These are phyloP conservation scores for Chenopodium quinoa DNA, from an alignment of 148 eudicot species.

Conservation along the genomic window DNA sequence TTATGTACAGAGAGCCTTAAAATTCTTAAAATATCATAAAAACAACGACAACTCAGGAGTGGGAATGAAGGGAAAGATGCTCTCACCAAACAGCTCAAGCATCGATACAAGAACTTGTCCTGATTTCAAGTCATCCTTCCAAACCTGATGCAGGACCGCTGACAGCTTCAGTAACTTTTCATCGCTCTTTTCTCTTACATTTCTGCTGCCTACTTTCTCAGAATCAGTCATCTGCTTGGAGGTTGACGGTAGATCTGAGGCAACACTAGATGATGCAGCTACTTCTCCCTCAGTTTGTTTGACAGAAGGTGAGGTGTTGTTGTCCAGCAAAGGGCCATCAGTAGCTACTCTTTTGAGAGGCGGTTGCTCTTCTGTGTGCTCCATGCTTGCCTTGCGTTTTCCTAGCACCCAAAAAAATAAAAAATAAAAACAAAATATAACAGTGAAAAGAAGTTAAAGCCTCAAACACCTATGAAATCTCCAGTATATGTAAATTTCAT, in stretches of 20 bases:
- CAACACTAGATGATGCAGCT: slow-evolving; percentile 20
- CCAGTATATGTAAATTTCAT: background rate
- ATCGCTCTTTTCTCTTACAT: slow-evolving; percentile 20
- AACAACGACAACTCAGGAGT: slow-evolving; percentile 55
- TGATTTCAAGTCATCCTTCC: slow-evolving; percentile 72
- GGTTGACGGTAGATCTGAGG: slow-evolving; percentile 33
- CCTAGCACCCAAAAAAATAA: slow-evolving; percentile 25
- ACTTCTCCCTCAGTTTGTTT: slow-evolving; percentile 20
- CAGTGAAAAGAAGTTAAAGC: background rate
- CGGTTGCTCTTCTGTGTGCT: slow-evolving; percentile 44
- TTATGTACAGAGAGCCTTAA: background rate
- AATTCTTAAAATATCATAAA: slow-evolving; percentile 32
- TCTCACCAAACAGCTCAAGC: slow-evolving; percentile 57
- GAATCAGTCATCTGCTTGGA: slow-evolving; percentile 18
- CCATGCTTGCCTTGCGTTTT: slow-evolving; percentile 50
- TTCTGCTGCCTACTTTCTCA: slow-evolving; percentile 14
- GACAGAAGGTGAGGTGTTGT: slow-evolving; percentile 34
- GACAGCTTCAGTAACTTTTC: slow-evolving; percentile 29
- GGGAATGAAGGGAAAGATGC: slow-evolving; percentile 61
- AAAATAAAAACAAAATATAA: slow-evolving; percentile 6
- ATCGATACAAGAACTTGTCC: slow-evolving; percentile 52
- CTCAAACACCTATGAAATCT: background rate
- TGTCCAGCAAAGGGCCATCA: slow-evolving; percentile 39
- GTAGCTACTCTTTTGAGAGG: slow-evolving; percentile 45
- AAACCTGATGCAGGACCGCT: slow-evolving; percentile 51